Evolutionary conservation across 2,329 filamentous ascomycete species (phyloP), one percentile per base, ranked within the genome.

Genomic region (Apiospora arundinis): DNA sequence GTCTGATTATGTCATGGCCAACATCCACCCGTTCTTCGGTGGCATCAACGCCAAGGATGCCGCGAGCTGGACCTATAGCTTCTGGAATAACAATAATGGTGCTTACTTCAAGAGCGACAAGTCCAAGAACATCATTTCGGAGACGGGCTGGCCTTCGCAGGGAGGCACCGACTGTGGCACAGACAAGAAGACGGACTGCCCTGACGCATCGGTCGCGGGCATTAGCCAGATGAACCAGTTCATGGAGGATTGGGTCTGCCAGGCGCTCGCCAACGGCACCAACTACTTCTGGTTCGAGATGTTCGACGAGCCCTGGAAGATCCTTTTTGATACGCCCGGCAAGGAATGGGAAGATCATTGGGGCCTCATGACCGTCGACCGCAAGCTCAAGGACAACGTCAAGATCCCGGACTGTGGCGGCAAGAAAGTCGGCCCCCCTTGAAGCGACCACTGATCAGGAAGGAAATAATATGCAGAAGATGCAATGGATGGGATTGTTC

Each of bases 281-380:
- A 91, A 97, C 75, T 98, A 97, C 81, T 98, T 98, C 80, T 98
- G 95, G 95, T 98, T 98, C 80, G 93, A 95, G 79, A 94, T 95
- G 12, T 98, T 98, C 80, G 95, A 98, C 80, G 95, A 98, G 86
- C 95, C 95, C 2, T 98, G 95, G 95, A 98, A 98, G 84, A 85
- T 92, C 70, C 78, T 82, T 23, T 97, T 91, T 83, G 92, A 98
- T 80, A 85, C 85, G 6, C 82, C 82, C 71, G 84, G 86, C 52
- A 86, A 95, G 83, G 87, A 93, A 69, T 98, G 95, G 95, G 95
- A 98, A 84, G 94, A 97, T 80, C 93, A 97, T 80, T 98, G 95
- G 95, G 95, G 96, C 12, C 83, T 98, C 18, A 91, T 98, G 90
- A 94, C 97, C 76, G 88, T 94, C 4, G 88, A 94, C 77, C 90